Evolutionary conservation across 768 basidiomycete genomes (phyloP), one percentile per base, ranked within the genome.

Genomic region (Pisolithus marmoratus): DNA sequence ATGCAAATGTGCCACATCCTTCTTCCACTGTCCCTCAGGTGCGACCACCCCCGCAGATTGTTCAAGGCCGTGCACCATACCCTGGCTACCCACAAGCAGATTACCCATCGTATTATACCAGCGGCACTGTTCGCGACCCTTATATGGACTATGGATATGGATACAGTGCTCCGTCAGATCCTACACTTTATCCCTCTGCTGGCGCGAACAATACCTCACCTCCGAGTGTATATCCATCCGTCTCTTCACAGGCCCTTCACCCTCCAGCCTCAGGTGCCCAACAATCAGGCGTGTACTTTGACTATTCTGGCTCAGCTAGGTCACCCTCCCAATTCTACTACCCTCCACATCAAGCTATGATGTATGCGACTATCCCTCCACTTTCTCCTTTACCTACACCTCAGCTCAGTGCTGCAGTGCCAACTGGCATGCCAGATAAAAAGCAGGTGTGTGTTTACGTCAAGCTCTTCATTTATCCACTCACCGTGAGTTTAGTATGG

Each of bases 291-390:
- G 55, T 81, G 48, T 85, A 80, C 66, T 86, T 80, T 49, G 83
- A 84, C 58, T 87, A 80, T 58, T 63, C 73, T 46, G 71, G 70
- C 17, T 60, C 72, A 12, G 69, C 74, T 43, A 75, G 77, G 41
- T 72, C 77, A 4, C 70, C 77, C 11, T 79, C 83, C 12, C 84
- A 80, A 54, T 87, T 75, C 60, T 88, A 74, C 60, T 85, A 82
- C 60, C 73, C 80, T 26, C 60, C 77, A 14, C 74, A 72, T 54
- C 84, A 83, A 60, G 68, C 79, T 6, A 72, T 86, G 61, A 70
- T 86, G 53, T 86, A 82, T 64, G 75, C 80, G 52, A 64, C 73
- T 12, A 72, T 75, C 24, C 71, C 78, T 14, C 67, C 77, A 24
- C 76, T 78, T 49, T 80, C 82, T 5, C 74, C 81, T 23, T 76